These are phyloP conservation scores for Diplodia seriata DNA, from an alignment of 2,329 filamentous ascomycete species.

Conservation along the genomic window DNA sequence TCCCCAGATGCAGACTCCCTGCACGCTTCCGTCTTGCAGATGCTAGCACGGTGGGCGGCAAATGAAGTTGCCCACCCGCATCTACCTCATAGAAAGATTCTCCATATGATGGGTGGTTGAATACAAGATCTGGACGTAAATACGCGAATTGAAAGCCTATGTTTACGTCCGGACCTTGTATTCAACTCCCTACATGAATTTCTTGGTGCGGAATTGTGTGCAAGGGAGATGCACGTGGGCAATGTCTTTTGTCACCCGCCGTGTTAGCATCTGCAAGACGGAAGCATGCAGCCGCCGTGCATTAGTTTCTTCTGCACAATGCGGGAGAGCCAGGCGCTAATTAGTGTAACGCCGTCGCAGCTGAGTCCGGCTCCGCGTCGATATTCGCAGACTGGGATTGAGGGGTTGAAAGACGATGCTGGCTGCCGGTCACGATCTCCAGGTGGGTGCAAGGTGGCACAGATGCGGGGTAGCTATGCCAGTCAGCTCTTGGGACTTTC, in stretches of 20 bases:
- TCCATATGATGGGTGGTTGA: too few relatives aligned
- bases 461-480: not conserved
- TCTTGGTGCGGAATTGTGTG: too few relatives aligned
- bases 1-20: not conserved
- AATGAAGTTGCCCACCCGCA: too few relatives aligned
- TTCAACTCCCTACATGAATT: too few relatives aligned
- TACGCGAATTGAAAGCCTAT: too few relatives aligned
- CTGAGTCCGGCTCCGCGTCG: not conserved
- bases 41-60: not conserved
- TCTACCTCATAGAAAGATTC: too few relatives aligned
- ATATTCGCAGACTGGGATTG: not conserved
- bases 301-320: not conserved
- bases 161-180: too few relatives aligned
- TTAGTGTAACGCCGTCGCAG: constrained; percentile 4
- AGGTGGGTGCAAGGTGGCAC: not conserved
- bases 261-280: too few relatives aligned
- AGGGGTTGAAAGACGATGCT: not conserved
- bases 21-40: not conserved
- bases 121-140: too few relatives aligned
- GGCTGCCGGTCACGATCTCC: not conserved
- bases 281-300: not conserved
- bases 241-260: too few relatives aligned
- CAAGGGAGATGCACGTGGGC: too few relatives aligned
- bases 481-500: not conserved
- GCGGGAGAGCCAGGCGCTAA: not conserved